Conservation (phyloP, 2,329 filamentous ascomycete species). For the Trichoderma hamatum region DNA sequence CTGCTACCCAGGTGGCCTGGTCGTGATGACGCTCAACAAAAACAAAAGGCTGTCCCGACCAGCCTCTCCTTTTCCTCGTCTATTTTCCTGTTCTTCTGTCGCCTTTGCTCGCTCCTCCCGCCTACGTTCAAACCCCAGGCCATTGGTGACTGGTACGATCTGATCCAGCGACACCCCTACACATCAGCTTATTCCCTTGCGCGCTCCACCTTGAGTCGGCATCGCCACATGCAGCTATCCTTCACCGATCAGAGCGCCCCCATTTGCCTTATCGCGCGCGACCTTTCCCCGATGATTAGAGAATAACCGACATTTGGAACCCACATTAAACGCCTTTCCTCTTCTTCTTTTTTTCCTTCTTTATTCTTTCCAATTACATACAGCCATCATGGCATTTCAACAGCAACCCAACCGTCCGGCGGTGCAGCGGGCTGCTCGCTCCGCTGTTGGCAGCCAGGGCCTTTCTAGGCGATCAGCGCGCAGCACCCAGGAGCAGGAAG, state of each 20-base stretch:
- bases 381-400: conserved; percentile 58
- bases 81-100: background rate
- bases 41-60: conserved; percentile 5
- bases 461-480: conserved; percentile 34
- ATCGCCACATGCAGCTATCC: conserved; percentile 1
- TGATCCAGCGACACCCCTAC: conserved; percentile 2
- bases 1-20: background rate
- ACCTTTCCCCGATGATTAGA: conserved; percentile 19
- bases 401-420: conserved; percentile 61
- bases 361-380: background rate
- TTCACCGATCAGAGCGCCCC: conserved; percentile 12
- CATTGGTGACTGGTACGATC: conserved; percentile 16
- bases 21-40: conserved; percentile 21
- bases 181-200: background rate
- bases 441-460: conserved; percentile 46
- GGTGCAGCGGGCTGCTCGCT: conserved; percentile 52
- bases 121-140: conserved; percentile 2
- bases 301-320: conserved; percentile 22
- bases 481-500: conserved; percentile 40
- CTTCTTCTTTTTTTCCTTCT: background rate
- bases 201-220: conserved; percentile 17
- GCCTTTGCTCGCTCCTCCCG: background rate
- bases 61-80: conserved; percentile 10
- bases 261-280: conserved; percentile 22
- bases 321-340: conserved; percentile 9